Evolutionary conservation across 257 asterid species (phyloP), one percentile per base, ranked within the genome.

Genomic region (Rauvolfia tetraphylla): DNA sequence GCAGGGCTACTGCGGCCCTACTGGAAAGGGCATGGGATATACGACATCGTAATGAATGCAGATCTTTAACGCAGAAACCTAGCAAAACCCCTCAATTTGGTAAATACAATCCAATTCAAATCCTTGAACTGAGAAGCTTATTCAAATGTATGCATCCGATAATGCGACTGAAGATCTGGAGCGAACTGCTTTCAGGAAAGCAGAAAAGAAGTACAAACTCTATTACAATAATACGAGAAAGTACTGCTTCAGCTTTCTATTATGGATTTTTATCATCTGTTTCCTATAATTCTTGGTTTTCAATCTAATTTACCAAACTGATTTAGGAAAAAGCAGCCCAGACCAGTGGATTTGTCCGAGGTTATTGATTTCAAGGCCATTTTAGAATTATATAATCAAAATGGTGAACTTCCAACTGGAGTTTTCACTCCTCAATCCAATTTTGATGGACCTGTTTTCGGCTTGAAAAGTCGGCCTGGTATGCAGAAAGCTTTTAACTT

Each of bases 151-250:
- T 81, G 85, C 84, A 49, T 63, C 96, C 63, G 96, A 89, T 29
- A 75, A 68, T 68, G 74, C 56, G 46, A 68, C 46, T 65, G 94
- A 87, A 36, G 96, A 92, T 74, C 86, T 83, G 31, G 98, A 91
- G 88, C 86, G 96, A 77, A 89, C 99, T 22, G 98, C 96, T 74
- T 92, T 95, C 80, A 88, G 97, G 13, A 91, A 81, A 80, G 91
- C 92, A 48, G 98, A 94, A 83, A 95, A 95, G 95, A 95, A 90
- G 74, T 95, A 92, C 86, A 95, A 95, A 76, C 85, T 92, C 57
- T 95, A 92, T 76, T 92, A 91, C 78, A 97, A 92, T 44, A 85
- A 78, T 82, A 71, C 85, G 80, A 93, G 83, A 85, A 95, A 79
- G 98, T 92, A 82, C 25, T 67, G 74, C 48, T 76, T 36, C 48